A percentile compares a stretch with the other conserved stretches of the same genome.
phyloP scores from a whole-genome alignment of 2,329 filamentous ascomycete genomes.

The Lizonia empirigonia region DNA sequence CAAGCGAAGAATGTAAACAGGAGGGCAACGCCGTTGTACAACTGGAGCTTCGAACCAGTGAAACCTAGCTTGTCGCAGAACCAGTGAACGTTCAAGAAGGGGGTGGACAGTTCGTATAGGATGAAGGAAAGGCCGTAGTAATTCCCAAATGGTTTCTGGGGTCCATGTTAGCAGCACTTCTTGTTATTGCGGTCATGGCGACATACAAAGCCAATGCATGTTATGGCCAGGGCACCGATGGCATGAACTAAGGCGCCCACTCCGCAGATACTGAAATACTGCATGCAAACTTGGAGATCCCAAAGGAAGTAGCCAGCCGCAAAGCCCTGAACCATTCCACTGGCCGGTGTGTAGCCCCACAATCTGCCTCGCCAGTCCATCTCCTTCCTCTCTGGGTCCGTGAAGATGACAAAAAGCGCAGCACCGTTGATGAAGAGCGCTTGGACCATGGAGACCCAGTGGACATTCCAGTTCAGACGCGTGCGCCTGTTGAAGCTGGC shows the following conservation, averaged over 20 bases:
- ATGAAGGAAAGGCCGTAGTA: constrained; percentile 82
- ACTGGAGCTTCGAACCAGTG: constrained; percentile 74
- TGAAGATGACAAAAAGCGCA: constrained; percentile 71
- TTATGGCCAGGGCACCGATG: constrained; percentile 72
- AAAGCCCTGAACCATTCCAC: constrained; percentile 75
- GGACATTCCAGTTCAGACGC: constrained; percentile 82
- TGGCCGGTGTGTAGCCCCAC: constrained; percentile 78
- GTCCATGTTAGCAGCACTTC: constrained; percentile 17
- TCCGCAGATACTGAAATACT: constrained; percentile 73
- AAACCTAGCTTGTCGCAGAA: constrained; percentile 84
- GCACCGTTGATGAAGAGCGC: constrained; percentile 72
- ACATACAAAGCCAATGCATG: constrained; percentile 78
- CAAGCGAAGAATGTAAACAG: constrained; percentile 75
- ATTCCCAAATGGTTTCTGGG: constrained; percentile 80
- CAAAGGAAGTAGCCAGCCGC: constrained; percentile 83
- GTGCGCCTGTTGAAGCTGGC: constrained; percentile 65
- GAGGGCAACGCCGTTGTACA: constrained; percentile 77
- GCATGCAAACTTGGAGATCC: constrained; percentile 73
- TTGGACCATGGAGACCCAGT: constrained; percentile 81
- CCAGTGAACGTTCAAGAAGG: constrained; percentile 88
- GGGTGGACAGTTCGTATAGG: constrained; percentile 83
- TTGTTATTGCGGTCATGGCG: neutral
- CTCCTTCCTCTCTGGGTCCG: constrained; percentile 67
- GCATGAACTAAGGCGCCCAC: constrained; percentile 77
- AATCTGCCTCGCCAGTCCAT: constrained; percentile 73